Base-by-base conservation (phyloP, 2,329 filamentous ascomycete species). In the Venturia aucupariae region DNA sequence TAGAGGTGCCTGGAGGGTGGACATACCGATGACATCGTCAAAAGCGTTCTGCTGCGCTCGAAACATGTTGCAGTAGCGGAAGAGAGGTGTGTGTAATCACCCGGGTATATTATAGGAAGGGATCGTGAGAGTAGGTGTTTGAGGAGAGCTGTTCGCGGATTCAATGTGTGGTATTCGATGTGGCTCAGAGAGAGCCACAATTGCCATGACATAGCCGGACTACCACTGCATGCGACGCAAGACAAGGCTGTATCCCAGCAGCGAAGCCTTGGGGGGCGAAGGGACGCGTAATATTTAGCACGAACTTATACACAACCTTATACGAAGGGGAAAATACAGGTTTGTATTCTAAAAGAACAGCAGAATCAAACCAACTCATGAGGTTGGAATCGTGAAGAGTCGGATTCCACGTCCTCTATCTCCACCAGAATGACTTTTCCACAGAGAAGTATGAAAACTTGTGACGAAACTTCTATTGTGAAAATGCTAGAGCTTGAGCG, bases 11-110 rank as follows among this genome's bases (percentile, higher is more conserved):
- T 60, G 15, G 59, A 27, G 17, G 30, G 27, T 35, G 51, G 3
- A 78, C 83, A 73, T 79, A 86, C 85, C 84, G 75, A 89, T 84
- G 69, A 84, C 84, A 71, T 89, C 86, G 75, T 89, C 86, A 70
- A 89, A 89, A 59, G 83, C 81, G 75, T 89, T 88, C 73, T 85
- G 83, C 76, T 87, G 77, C 39, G 77, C 75, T 68, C 78, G 76
- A 68, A 80, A 80, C 78, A 80, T 80, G 68, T 51, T 71, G 65
- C 2, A 11, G 4, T 15, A 30, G 11, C 27, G 27, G 6, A 35
- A 15, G 30, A 19, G 8, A 10, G 11, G 27, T 27, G 17, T n/a
- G 7, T 17, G 38, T 42, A 13, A 19, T 32, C 51, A 35, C 27
- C 27, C 51, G 30, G 51, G 30, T 35, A 38, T 57, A 35, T n/a